These are phyloP conservation scores for Agaricus blazei DNA, from an alignment of 768 basidiomycete species.

Conservation along the genomic window DNA sequence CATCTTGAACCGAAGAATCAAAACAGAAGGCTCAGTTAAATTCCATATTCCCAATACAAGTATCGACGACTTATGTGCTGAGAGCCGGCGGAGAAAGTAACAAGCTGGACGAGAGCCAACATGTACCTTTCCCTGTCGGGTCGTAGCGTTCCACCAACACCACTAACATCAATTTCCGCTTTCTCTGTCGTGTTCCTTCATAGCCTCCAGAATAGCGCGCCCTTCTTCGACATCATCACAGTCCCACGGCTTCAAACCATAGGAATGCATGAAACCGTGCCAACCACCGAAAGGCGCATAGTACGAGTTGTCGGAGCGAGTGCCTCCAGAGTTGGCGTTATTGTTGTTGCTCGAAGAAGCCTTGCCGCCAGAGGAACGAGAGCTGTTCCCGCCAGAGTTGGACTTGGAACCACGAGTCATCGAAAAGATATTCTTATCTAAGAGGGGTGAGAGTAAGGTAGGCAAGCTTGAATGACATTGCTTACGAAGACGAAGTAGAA, in stretches of 20 bases:
- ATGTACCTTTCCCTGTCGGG: neutral
- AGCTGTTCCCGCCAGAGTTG: no score
- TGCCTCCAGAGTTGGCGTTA: neutral
- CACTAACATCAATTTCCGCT: neutral
- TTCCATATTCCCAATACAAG: no score
- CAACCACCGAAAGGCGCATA: conserved; percentile 11
- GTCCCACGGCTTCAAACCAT: conserved; percentile 11
- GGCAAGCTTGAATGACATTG: no score
- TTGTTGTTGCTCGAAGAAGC: no score
- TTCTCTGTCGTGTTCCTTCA: neutral
- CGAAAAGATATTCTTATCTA: no score
- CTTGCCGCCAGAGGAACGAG: neutral
- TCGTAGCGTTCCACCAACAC: neutral
- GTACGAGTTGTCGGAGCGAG: conserved; percentile 3
- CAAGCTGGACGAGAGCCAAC: neutral
- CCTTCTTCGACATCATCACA: neutral
- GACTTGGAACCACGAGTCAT: no score
- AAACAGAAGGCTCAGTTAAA: no score
- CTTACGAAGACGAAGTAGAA: no score
- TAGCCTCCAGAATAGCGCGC: neutral
- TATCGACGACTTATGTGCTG: no score
- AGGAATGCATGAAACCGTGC: conserved; percentile 13
- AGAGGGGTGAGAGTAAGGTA: no score
- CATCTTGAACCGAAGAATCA: no score
- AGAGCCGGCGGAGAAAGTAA: no score